phyloP scores from a whole-genome alignment of 192 early-diverging fungal species.

The Spinellus fusiger region DNA sequence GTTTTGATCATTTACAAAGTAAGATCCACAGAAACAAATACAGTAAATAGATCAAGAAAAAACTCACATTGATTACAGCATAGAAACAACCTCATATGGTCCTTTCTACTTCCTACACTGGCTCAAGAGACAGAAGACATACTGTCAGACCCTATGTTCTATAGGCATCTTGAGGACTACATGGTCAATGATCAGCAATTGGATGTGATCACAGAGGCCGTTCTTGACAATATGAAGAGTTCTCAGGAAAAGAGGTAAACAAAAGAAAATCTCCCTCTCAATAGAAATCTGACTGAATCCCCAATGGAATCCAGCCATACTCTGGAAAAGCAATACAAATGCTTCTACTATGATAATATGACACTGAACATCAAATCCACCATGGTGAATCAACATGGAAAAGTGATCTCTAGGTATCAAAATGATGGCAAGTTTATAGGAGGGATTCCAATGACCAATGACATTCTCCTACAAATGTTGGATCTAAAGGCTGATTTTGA shows the following conservation, averaged over 20 bases:
- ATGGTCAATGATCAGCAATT: constrained; percentile 12
- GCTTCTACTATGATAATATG: constrained; percentile 39
- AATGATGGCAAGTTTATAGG: background rate
- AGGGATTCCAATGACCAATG: constrained; percentile 35
- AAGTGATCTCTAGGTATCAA: constrained; percentile 5
- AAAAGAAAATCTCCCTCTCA: too few relatives aligned
- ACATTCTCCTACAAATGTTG: constrained; percentile 44
- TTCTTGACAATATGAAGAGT: constrained; percentile 15
- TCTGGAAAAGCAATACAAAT: constrained; percentile 25
- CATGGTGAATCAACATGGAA: constrained; percentile 9
- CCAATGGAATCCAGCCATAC: constrained; percentile 6
- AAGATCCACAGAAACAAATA: background rate
- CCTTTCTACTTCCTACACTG: constrained; percentile 17
- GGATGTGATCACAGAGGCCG: background rate
- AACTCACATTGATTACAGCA: constrained; percentile 8
- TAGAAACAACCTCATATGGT: constrained; percentile 23
- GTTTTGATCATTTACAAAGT: constrained; percentile 31
- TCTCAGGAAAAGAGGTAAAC: constrained; percentile 22
- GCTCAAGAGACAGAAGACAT: constrained; percentile 4
- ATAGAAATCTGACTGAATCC: too few relatives aligned
- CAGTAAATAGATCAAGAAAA: background rate
- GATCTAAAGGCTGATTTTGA: constrained; percentile 53
- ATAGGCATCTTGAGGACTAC: constrained; percentile 16
- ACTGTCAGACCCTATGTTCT: constrained; percentile 21
- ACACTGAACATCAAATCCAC: constrained; percentile 48